Conservation (phyloP, 2,329 filamentous ascomycete genomes). For the Fusarium dlaminii region DNA sequence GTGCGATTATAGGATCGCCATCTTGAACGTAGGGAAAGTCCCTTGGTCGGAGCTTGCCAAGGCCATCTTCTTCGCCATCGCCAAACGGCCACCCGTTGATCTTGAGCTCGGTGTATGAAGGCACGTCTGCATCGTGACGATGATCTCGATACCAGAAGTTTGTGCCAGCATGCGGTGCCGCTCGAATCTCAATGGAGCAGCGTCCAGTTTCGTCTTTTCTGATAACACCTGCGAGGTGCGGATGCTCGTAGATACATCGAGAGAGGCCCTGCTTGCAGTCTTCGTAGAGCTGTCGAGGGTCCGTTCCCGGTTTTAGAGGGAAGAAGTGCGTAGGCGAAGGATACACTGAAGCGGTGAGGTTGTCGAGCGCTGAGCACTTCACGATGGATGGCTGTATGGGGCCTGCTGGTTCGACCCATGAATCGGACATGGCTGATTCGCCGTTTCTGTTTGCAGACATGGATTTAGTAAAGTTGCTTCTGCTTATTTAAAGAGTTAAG, state of each 20-base stretch:
- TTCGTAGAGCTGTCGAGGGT: constrained; percentile 8
- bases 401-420: constrained; percentile 11
- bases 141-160: constrained; percentile 8
- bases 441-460: background rate
- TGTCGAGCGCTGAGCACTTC: constrained; percentile 8
- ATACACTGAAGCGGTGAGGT: constrained; percentile 12
- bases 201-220: constrained; percentile 10
- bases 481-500: background rate
- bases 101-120: constrained; percentile 2
- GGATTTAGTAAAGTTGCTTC: background rate
- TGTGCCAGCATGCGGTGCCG: background rate
- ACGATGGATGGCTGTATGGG: background rate
- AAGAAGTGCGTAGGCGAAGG: constrained; percentile 13
- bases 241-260: constrained; percentile 4
- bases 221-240: constrained; percentile 3
- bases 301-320: background rate
- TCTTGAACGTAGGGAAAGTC: background rate
- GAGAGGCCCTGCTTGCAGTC: constrained; percentile 9
- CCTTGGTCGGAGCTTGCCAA: background rate
- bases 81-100: background rate
- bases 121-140: background rate
- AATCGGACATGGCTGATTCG: background rate
- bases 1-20: constrained; percentile 5
- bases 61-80: constrained; percentile 5
- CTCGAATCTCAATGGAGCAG: background rate